phyloP scores from a whole-genome alignment of 768 basidiomycete species.

The Suillus spraguei region DNA sequence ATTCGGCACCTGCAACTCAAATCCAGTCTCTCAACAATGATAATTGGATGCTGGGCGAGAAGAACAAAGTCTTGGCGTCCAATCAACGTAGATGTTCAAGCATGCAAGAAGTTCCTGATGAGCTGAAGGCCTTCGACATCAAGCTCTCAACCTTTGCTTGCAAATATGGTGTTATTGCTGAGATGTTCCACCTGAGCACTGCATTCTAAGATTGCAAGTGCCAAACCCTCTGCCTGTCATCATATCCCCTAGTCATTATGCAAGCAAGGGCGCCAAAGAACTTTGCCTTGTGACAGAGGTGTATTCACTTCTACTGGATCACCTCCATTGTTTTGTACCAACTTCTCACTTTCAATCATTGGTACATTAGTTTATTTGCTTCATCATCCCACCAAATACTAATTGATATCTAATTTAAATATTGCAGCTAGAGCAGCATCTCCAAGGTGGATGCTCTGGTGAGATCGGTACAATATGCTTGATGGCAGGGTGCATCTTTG shows the following conservation, averaged over 20 bases:
- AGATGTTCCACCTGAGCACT: too few relatives aligned
- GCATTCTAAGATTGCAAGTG: background rate
- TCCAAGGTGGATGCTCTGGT: background rate
- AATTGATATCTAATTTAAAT: background rate
- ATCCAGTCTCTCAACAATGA: too few relatives aligned
- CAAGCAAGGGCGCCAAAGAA: background rate
- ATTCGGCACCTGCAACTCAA: too few relatives aligned
- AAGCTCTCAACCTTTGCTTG: too few relatives aligned
- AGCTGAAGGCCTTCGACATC: too few relatives aligned
- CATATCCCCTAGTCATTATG: background rate
- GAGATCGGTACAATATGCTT: too few relatives aligned
- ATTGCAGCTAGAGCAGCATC: background rate
- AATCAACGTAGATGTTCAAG: too few relatives aligned
- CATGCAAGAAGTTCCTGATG: too few relatives aligned
- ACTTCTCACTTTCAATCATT: background rate
- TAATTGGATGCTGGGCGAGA: too few relatives aligned
- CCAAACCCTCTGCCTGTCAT: background rate
- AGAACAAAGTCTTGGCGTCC: too few relatives aligned
- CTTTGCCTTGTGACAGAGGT: background rate
- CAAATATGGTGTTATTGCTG: too few relatives aligned
- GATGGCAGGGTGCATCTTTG: too few relatives aligned
- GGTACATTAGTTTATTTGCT: background rate
- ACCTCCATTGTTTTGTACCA: background rate
- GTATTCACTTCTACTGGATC: background rate
- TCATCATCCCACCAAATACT: background rate